phyloP scores from a whole-genome alignment of 805 yeast genomes.

The Nakazawaea siamensis region DNA sequence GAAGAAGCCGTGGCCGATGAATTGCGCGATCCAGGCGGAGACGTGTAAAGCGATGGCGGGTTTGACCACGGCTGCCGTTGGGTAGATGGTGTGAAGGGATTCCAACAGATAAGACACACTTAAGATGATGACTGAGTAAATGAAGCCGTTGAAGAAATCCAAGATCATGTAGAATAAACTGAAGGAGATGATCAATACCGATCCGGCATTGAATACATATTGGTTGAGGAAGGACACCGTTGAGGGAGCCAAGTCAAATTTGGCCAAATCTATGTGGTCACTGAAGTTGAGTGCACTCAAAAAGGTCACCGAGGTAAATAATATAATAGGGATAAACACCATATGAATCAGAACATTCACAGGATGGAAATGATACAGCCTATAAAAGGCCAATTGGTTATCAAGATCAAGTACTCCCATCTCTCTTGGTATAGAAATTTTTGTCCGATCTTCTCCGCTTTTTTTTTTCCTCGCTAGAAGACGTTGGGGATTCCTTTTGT shows the following conservation, averaged over 20 bases:
- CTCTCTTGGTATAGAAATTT: too few species aligned
- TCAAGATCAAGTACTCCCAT: conserved; percentile 26
- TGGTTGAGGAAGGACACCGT: conserved; percentile 8
- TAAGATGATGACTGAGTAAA: conserved; percentile 31
- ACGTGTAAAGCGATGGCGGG: conserved; percentile 36
- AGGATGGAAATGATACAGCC: conserved; percentile 30
- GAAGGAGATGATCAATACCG: conserved; percentile 36
- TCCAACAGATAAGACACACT: conserved; percentile 15
- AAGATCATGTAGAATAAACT: conserved; percentile 51
- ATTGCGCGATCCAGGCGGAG: conserved; percentile 72
- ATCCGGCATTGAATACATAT: conserved; percentile 34
- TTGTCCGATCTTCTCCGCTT: neutral
- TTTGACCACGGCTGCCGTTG: conserved; percentile 16
- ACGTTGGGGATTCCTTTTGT: too few species aligned
- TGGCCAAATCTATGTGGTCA: conserved; percentile 12
- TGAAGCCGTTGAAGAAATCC: conserved; percentile 42
- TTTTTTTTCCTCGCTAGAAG: too few species aligned
- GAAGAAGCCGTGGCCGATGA: conserved; percentile 77
- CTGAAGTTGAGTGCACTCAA: conserved; percentile 20
- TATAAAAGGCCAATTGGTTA: conserved; percentile 55
- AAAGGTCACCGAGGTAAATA: conserved; percentile 43
- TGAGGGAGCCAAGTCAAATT: conserved; percentile 13
- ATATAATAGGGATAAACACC: conserved; percentile 71
- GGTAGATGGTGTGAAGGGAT: conserved; percentile 12
- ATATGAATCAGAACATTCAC: conserved; percentile 71